phyloP scores from a whole-genome alignment of 1,139 yeast species.

The Candida pseudocylindracea region DNA sequence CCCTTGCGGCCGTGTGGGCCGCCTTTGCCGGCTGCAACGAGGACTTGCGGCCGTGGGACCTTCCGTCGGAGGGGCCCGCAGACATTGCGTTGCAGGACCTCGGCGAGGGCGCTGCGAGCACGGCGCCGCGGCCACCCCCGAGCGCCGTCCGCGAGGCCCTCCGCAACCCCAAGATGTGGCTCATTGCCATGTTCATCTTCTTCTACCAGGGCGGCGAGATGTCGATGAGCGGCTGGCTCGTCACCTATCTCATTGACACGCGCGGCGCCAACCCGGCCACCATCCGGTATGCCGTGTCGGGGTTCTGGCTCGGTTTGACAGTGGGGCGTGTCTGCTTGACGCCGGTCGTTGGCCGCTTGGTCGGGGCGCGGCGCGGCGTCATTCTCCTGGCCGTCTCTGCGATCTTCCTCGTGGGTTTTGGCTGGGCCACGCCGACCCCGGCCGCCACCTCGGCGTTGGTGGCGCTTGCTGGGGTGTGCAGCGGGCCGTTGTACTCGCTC shows the following conservation, averaged over 20 bases:
- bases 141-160: constrained; percentile 7
- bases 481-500: constrained; percentile 35
- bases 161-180: constrained; percentile 25
- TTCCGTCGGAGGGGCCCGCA: constrained; percentile 1
- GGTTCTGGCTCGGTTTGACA: constrained; percentile 53
- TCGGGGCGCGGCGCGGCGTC: constrained; percentile 29
- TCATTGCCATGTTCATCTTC: constrained; percentile 26
- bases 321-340: constrained; percentile 31
- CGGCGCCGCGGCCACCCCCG: too few species aligned
- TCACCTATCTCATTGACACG: constrained; percentile 34
- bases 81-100: constrained; percentile 2
- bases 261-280: constrained; percentile 20
- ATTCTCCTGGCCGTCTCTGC: constrained; percentile 12
- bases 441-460: constrained; percentile 21
- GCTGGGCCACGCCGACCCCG: constrained; percentile 22
- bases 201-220: constrained; percentile 54
- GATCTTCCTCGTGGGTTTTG: constrained; percentile 14
- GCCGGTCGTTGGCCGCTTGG: constrained; percentile 12
- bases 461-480: constrained; percentile 21
- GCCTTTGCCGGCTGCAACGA: constrained; percentile 20
- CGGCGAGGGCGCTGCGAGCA: too few species aligned
- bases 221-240: constrained; percentile 50
- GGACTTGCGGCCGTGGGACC: constrained; percentile 16
- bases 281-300: constrained; percentile 46
- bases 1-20: constrained; percentile 10